A percentile compares a stretch with the other conserved stretches of the same genome.
Conservation (phyloP, 345 rosid genomes). For the Streptanthus diversifolius region DNA sequence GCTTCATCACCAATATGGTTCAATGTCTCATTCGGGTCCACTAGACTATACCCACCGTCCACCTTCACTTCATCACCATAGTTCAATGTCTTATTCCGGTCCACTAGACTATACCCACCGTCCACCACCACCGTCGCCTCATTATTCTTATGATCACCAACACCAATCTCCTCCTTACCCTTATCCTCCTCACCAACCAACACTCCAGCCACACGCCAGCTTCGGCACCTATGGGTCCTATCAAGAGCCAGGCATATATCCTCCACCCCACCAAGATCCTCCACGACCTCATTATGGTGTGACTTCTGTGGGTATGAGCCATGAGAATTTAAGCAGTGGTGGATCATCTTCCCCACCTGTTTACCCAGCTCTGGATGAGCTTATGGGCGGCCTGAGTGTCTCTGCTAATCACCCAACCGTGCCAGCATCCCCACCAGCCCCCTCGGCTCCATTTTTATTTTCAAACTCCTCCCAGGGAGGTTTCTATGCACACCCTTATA, state of each 20-base stretch:
- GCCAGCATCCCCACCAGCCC: conserved; percentile 29
- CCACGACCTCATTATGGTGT: conserved; percentile 26
- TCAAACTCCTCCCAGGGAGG: conserved; percentile 31
- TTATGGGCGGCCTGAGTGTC: conserved; percentile 40
- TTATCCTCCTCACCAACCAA: conserved; percentile 40
- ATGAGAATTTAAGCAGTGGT: background rate
- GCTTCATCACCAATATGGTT: background rate
- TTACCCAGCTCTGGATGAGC: conserved; percentile 72
- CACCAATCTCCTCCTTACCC: conserved; percentile 43
- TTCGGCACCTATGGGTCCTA: conserved; percentile 41
- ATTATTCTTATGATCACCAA: conserved; percentile 10
- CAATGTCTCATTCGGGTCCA: conserved; percentile 35
- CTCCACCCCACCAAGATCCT: conserved; percentile 1
- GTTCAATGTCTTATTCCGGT: conserved; percentile 30
- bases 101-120: conserved; percentile 33
- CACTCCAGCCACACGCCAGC: conserved; percentile 44
- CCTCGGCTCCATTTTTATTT: conserved; percentile 38
- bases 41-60: conserved; percentile 33
- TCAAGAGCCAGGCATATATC: conserved; percentile 34
- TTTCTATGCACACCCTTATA: conserved; percentile 39
- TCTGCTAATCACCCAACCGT: conserved; percentile 23
- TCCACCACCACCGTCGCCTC: conserved; percentile 13
- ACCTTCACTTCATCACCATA: conserved; percentile 2
- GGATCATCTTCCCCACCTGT: conserved; percentile 37
- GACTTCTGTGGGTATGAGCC: no score